Evolutionary conservation across 2,329 filamentous ascomycete genomes (phyloP).

Genomic region (Blastomyces percursus): DNA sequence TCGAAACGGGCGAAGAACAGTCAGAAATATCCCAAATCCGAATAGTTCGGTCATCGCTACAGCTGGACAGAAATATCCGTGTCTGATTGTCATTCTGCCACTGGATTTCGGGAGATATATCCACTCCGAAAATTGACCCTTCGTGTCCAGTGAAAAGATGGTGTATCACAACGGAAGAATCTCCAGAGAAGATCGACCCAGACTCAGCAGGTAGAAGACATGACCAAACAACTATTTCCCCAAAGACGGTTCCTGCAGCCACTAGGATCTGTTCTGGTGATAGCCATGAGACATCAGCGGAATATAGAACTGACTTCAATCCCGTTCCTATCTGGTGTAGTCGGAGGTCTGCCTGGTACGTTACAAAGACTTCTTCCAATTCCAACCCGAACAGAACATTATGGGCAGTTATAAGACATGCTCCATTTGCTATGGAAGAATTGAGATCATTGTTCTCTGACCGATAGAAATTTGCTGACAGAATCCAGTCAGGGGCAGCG

Average conservation of each 20-base stretch:
- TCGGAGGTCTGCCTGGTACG: constrained; percentile 20
- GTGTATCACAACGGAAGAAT: constrained; percentile 35
- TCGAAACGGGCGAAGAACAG: constrained; percentile 28
- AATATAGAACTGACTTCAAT: constrained; percentile 74
- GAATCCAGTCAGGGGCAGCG: constrained; percentile 62
- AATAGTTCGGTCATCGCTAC: constrained; percentile 88
- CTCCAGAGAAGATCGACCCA: constrained; percentile 8
- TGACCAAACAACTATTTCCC: constrained; percentile 85
- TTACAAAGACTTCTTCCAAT: constrained; percentile 13
- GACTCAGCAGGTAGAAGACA: constrained; percentile 36
- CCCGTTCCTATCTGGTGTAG: constrained; percentile 37
- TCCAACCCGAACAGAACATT: constrained; percentile 59
- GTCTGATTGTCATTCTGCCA: constrained; percentile 27
- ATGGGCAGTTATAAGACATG: constrained; percentile 69
- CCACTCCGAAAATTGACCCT: constrained; percentile 85
- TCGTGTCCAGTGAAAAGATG: constrained; percentile 61
- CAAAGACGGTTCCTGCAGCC: constrained; percentile 85
- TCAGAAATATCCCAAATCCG: constrained; percentile 74
- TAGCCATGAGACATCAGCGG: constrained; percentile 61
- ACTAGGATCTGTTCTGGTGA: constrained; percentile 53
- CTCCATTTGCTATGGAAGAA: constrained; percentile 27
- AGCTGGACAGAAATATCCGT: constrained; percentile 67
- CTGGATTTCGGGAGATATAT: constrained; percentile 53
- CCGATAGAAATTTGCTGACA: constrained; percentile 50
- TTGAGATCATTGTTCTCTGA: constrained; percentile 19